Evolutionary conservation across 768 basidiomycete genomes (phyloP).

Genomic region (Chalciporus sphaerocephalus): DNA sequence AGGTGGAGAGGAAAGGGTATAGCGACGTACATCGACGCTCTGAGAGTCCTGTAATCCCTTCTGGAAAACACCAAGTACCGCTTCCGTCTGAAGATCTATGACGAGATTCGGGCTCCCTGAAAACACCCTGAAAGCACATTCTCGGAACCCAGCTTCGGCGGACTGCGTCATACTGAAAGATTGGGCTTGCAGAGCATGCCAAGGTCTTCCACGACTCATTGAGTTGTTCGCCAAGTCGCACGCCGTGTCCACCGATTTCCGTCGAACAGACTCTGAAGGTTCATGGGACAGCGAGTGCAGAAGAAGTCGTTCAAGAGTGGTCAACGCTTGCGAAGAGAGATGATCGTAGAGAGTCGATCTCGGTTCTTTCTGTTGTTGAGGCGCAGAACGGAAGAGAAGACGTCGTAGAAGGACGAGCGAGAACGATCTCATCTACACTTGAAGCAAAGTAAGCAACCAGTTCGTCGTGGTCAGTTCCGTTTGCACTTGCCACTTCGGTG

Average conservation of each 20-base stretch:
- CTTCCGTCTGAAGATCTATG: conserved; percentile 70
- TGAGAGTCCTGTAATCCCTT: conserved; percentile 63
- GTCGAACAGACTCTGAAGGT: conserved; percentile 51
- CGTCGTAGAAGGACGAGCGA: conserved; percentile 77
- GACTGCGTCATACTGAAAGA: conserved; percentile 57
- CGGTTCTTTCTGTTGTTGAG: conserved; percentile 31
- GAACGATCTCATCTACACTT: conserved; percentile 74
- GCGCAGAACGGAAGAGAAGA: conserved; percentile 64
- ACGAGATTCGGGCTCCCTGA: conserved; percentile 71
- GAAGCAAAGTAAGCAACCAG: conserved; percentile 8
- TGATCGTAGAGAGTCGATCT: conserved; percentile 74
- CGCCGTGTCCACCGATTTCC: conserved; percentile 70
- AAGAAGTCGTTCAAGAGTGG: conserved; percentile 66
- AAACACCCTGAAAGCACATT: conserved; percentile 68
- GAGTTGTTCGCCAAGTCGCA: conserved; percentile 72
- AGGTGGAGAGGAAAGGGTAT: neutral
- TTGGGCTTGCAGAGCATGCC: conserved; percentile 76
- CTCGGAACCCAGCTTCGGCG: conserved; percentile 38
- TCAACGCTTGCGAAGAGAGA: conserved; percentile 60
- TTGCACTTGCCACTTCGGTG: conserved; percentile 66
- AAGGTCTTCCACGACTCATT: conserved; percentile 72
- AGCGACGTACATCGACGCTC: conserved; percentile 54
- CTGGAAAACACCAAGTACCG: conserved; percentile 62
- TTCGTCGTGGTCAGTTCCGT: conserved; percentile 1
- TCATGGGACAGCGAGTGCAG: conserved; percentile 68